Evolutionary conservation across 768 basidiomycete species (phyloP).

Genomic region (Russula ochroleuca): DNA sequence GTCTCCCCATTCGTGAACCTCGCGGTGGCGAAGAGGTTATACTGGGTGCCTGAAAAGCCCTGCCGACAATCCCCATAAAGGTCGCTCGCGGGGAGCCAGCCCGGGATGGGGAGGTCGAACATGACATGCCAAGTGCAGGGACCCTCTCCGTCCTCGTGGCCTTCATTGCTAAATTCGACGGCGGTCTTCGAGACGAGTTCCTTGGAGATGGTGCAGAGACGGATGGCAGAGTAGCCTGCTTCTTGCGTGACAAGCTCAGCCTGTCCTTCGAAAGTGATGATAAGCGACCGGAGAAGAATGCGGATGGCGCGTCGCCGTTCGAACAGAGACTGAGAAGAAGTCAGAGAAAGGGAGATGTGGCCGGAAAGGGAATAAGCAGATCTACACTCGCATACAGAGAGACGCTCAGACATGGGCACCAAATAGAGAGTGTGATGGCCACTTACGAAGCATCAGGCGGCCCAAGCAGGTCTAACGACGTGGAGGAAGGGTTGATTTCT

Average conservation of each 20-base stretch:
- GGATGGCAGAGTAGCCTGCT: constrained; percentile 63
- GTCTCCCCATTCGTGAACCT: constrained; percentile 47
- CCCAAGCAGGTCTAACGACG: constrained; percentile 66
- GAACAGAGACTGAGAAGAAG: constrained; percentile 54
- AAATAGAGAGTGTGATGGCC: constrained; percentile 6
- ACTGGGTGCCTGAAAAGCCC: constrained; percentile 52
- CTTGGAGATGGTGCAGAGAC: constrained; percentile 62
- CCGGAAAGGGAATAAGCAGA: constrained; percentile 87
- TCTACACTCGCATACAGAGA: constrained; percentile 38
- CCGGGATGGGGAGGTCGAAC: constrained; percentile 82
- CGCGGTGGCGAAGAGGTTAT: constrained; percentile 63
- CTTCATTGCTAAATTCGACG: constrained; percentile 61
- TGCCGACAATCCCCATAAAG: constrained; percentile 42
- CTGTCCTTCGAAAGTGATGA: constrained; percentile 82
- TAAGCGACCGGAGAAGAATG: constrained; percentile 62
- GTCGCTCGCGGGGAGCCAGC: constrained; percentile 73
- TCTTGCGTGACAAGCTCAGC: constrained; percentile 62
- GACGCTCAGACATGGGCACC: neutral
- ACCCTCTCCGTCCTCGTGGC: constrained; percentile 50
- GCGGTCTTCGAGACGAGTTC: constrained; percentile 54
- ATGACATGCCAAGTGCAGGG: constrained; percentile 70
- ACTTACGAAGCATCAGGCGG: constrained; percentile 61
- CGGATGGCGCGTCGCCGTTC: constrained; percentile 48
- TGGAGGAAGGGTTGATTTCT: constrained; percentile 54
- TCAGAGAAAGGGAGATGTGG: constrained; percentile 62